Percentiles rank a stretch among this genome's conserved stretches.
Conservation (phyloP, 2,329 filamentous ascomycete genomes). For the Saccharata proteae region DNA sequence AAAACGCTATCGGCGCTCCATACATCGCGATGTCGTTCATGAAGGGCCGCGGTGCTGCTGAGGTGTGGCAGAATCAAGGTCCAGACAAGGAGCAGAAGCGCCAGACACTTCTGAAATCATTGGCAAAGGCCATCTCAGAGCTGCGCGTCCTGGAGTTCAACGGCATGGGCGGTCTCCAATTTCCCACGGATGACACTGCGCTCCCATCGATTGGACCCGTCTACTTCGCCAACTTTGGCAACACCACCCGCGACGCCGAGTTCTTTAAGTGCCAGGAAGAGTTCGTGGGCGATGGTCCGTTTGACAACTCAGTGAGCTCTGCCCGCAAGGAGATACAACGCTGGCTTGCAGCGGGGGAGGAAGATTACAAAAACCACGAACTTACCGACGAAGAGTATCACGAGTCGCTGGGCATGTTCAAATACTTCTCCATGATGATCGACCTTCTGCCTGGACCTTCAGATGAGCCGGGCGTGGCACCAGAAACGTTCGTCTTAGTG, state of each 20-base stretch:
- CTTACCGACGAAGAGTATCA: no score
- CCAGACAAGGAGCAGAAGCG: constrained; percentile 6
- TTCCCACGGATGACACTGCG: constrained; percentile 1
- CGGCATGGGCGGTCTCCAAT: constrained; percentile 10
- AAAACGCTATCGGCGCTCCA: constrained; percentile 5
- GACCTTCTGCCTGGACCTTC: neutral
- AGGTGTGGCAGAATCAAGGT: constrained; percentile 1
- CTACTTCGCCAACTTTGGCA: neutral
- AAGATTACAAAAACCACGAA: no score
- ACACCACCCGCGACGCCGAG: neutral
- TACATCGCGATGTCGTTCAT: constrained; percentile 2
- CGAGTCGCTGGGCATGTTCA: no score
- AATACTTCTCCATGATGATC: neutral
- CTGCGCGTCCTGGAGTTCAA: constrained; percentile 10
- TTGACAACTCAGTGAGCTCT: no score
- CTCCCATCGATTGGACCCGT: constrained; percentile 3
- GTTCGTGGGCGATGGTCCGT: neutral
- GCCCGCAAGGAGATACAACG: no score
- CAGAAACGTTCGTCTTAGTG: constrained; percentile 1
- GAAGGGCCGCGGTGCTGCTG: neutral
- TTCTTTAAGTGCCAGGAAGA: neutral
- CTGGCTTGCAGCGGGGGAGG: no score
- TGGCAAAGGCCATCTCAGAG: constrained; percentile 10
- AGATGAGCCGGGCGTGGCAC: neutral
- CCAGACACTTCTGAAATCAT: constrained; percentile 11